phyloP scores from a whole-genome alignment of 2,329 filamentous ascomycete genomes.

The Colletotrichum somersetense region DNA sequence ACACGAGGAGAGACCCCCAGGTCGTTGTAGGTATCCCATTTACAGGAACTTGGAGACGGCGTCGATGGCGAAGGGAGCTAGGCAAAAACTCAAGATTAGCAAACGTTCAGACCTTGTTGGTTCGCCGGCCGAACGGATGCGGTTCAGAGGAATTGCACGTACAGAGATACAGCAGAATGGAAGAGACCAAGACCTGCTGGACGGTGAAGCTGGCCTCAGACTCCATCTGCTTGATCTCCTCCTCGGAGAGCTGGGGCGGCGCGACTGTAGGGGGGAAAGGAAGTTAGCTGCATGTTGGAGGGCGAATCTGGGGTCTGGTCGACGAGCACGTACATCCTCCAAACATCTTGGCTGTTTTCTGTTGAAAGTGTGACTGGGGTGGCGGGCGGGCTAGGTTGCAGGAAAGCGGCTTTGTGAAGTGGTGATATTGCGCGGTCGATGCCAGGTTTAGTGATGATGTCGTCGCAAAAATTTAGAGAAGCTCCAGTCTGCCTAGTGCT shows the following conservation, averaged over 20 bases:
- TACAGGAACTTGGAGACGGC: constrained; percentile 61
- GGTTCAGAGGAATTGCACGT: constrained; percentile 51
- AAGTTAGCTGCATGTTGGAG: background rate
- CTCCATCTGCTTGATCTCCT: constrained; percentile 79
- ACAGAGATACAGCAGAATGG: constrained; percentile 82
- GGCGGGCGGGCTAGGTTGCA: constrained; percentile 1
- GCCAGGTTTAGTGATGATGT: constrained; percentile 38
- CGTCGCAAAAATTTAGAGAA: constrained; percentile 42
- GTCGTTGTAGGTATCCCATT: constrained; percentile 22
- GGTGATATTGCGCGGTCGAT: constrained; percentile 1
- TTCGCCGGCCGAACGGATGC: background rate
- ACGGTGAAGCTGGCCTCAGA: constrained; percentile 75
- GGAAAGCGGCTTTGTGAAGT: constrained; percentile 9
- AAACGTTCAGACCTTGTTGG: background rate
- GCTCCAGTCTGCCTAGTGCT: constrained; percentile 27
- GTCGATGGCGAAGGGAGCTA: constrained; percentile 71
- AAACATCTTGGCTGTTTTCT: constrained; percentile 66
- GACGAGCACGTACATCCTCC: constrained; percentile 66
- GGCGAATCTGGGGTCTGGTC: too few relatives aligned
- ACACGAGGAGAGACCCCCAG: background rate
- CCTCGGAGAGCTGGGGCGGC: constrained; percentile 75
- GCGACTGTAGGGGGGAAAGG: constrained; percentile 61
- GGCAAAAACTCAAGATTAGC: background rate
- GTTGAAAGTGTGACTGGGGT: background rate
- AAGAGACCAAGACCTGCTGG: constrained; percentile 74